A percentile compares a stretch with the other conserved stretches of the same genome.
phyloP scores from a whole-genome alignment of 768 basidiomycete species.

The Tulasnella sp. region DNA sequence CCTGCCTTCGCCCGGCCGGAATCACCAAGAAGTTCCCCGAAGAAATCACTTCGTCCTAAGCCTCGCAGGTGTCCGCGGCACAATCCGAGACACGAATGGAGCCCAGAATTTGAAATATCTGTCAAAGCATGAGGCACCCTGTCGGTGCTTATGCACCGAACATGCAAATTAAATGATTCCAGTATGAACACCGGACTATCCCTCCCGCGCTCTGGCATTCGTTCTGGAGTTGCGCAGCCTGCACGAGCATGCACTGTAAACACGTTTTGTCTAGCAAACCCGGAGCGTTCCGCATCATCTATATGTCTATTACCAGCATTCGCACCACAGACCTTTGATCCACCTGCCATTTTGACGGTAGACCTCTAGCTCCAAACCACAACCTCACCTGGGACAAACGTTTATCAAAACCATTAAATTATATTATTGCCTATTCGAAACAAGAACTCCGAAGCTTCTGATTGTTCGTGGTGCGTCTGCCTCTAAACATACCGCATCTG shows the following conservation, averaged over 20 bases:
- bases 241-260: background rate
- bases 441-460: background rate
- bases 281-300: background rate
- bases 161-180: background rate
- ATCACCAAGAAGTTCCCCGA: background rate
- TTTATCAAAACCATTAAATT: background rate
- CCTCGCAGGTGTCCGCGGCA: background rate
- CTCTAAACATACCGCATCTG: background rate
- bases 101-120: background rate
- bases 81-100: background rate
- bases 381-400: background rate
- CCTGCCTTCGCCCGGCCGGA: background rate
- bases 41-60: background rate
- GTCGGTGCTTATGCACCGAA: background rate
- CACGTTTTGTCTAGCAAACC: background rate
- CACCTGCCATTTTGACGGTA: background rate
- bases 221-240: background rate
- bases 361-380: background rate
- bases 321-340: background rate
- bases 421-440: background rate
- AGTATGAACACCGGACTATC: background rate
- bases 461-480: background rate
- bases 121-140: background rate
- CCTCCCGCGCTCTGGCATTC: background rate
- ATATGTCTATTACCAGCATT: background rate